These are phyloP conservation scores for Garcia nutans DNA, from an alignment of 345 rosid genomes.

Conservation along the genomic window DNA sequence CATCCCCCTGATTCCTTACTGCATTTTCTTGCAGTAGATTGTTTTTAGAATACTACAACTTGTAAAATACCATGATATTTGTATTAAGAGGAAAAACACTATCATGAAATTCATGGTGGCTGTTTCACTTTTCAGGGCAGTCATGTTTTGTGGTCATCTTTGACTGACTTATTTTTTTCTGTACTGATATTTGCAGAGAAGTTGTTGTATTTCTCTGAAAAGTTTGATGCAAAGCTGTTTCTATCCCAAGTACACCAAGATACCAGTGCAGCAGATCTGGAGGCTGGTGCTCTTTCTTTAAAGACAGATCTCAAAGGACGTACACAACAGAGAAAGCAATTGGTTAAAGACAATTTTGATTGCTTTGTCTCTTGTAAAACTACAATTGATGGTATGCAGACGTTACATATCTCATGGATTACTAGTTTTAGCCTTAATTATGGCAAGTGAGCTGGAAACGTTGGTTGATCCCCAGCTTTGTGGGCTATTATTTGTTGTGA, in stretches of 20 bases:
- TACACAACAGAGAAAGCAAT: slow-evolving; percentile 84
- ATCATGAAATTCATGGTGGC: neutral
- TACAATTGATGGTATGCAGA: slow-evolving; percentile 85
- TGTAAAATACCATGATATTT: neutral
- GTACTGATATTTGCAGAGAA: slow-evolving; percentile 61
- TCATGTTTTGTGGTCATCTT: slow-evolving; percentile 9
- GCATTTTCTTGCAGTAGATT: neutral
- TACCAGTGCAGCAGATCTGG: slow-evolving; percentile 84
- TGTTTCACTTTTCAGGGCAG: neutral
- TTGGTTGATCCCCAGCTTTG: slow-evolving; percentile 15
- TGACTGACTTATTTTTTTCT: slow-evolving; percentile 5
- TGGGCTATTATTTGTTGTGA: slow-evolving; percentile 6
- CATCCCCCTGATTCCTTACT: neutral
- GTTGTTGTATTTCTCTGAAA: slow-evolving; percentile 81
- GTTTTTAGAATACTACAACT: neutral
- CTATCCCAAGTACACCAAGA: slow-evolving; percentile 82
- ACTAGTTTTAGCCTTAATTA: slow-evolving; percentile 15
- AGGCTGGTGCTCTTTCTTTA: slow-evolving; percentile 87
- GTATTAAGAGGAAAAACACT: neutral
- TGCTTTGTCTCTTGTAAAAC: slow-evolving; percentile 99
- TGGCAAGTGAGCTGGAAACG: slow-evolving; percentile 7
- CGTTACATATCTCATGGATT: slow-evolving; percentile 12
- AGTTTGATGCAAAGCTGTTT: slow-evolving; percentile 87
- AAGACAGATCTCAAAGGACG: slow-evolving; percentile 94
- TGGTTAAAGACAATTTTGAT: slow-evolving; percentile 96